phyloP scores from a whole-genome alignment of 1,139 yeast species.

The Kurtzmaniella natalensis region DNA sequence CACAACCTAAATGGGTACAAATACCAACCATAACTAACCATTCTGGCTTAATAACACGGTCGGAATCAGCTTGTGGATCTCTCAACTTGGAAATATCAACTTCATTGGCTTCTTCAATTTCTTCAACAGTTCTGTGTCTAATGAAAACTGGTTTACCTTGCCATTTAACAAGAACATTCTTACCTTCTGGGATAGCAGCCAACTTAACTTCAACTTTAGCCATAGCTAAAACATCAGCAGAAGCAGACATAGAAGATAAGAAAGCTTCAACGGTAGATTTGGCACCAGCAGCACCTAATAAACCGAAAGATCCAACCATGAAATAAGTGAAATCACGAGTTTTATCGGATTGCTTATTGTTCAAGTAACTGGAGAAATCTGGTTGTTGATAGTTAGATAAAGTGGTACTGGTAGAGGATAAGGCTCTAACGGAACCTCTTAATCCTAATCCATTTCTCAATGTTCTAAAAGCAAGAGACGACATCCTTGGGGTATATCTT shows the following conservation, averaged over 20 bases:
- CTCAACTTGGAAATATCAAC: slow-evolving; percentile 74
- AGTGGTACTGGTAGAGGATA: slow-evolving; percentile 45
- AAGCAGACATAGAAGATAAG: slow-evolving; percentile 91
- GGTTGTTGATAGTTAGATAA: slow-evolving; percentile 87
- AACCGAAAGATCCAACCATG: slow-evolving; percentile 97
- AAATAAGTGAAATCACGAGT: slow-evolving; percentile 88
- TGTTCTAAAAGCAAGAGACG: slow-evolving; percentile 51
- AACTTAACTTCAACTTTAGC: slow-evolving; percentile 98
- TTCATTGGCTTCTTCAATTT: slow-evolving; percentile 89
- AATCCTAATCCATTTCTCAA: slow-evolving; percentile 47
- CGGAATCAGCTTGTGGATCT: slow-evolving; percentile 91
- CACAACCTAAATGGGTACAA: slow-evolving; percentile 99
- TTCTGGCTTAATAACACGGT: slow-evolving; percentile 95
- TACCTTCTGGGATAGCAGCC: slow-evolving; percentile 93
- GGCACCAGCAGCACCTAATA: slow-evolving; percentile 93
- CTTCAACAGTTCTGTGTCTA: slow-evolving; percentile 95
- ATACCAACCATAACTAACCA: slow-evolving; percentile 99
- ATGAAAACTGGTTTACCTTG: slow-evolving; percentile 99
- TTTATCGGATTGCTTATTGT: slow-evolving; percentile 67
- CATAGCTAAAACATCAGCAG: slow-evolving; percentile 98
- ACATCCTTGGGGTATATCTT: slow-evolving; percentile 17
- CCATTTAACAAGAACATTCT: slow-evolving; percentile 98
- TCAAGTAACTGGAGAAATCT: slow-evolving; percentile 79
- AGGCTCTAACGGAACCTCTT: slow-evolving; percentile 33
- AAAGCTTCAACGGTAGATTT: slow-evolving; percentile 97